A percentile compares a stretch with the other conserved stretches of the same genome.
Conservation (phyloP, 1,284 basidiomycete species). For the Boletus smithii region DNA sequence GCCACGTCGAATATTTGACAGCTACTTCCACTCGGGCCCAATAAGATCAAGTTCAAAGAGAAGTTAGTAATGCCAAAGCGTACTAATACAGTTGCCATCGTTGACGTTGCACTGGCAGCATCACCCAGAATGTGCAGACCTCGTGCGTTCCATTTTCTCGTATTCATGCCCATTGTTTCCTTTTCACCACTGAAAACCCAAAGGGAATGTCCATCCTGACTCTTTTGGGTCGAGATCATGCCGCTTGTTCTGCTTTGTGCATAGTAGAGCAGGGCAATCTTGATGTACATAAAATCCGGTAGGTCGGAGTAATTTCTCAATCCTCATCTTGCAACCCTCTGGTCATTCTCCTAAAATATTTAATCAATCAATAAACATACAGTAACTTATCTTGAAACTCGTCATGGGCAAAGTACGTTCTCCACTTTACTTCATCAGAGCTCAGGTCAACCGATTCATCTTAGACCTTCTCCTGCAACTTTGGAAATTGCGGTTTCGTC, state of each 20-base stretch:
- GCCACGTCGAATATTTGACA: no score
- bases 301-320: not conserved
- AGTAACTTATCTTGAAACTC: no score
- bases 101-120: no score
- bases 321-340: not conserved
- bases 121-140: not conserved
- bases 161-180: not conserved
- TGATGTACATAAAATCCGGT: not conserved
- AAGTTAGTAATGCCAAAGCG: not conserved
- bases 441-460: not conserved
- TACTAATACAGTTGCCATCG: not conserved
- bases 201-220: no score
- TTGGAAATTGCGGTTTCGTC: not conserved
- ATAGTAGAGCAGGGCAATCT: not conserved
- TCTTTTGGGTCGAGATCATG: not conserved
- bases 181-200: not conserved
- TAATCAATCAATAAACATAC: no score
- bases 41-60: no score
- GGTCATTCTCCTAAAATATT: not conserved
- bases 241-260: constrained; percentile 1
- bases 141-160: not conserved
- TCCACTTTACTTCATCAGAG: not conserved
- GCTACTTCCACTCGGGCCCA: no score
- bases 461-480: not conserved
- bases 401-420: constrained; percentile 1